Evolutionary conservation across 192 early-diverging fungal species (phyloP).

Genomic region (Coemansia sp.): DNA sequence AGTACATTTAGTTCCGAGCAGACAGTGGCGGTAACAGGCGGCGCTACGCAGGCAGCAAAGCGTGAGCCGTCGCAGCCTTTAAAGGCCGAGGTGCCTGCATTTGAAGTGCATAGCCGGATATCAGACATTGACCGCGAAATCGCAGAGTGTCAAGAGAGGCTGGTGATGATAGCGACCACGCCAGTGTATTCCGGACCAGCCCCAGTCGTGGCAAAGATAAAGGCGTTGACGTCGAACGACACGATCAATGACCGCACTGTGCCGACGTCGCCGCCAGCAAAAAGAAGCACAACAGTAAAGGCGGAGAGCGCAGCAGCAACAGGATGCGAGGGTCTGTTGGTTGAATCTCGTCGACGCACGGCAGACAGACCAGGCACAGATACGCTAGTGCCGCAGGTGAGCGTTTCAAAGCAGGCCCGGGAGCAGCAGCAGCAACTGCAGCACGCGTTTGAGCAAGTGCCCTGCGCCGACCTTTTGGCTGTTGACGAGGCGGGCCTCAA

Average conservation of each 20-base stretch:
- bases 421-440: not conserved
- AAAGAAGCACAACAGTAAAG: not conserved
- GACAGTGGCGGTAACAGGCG: not conserved
- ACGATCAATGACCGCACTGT: constrained; percentile 29
- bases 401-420: not conserved
- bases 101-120: constrained; percentile 30
- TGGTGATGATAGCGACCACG: constrained; percentile 21
- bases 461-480: not conserved
- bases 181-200: not conserved
- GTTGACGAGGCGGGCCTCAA: not conserved
- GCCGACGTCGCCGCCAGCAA: constrained; percentile 20
- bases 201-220: not conserved
- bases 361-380: not conserved
- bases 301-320: not conserved
- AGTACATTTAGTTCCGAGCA: not conserved
- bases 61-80: constrained; percentile 5
- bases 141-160: constrained; percentile 34
- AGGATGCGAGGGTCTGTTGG: not conserved
- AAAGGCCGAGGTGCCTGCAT: constrained; percentile 6
- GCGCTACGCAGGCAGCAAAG: not conserved
- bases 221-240: not conserved
- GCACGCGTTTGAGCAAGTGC: not conserved
- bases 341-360: not conserved
- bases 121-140: constrained; percentile 47
- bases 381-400: not conserved